Conservation (phyloP, 108 stramenopile genomes). For the Licmophora abbreviata region DNA sequence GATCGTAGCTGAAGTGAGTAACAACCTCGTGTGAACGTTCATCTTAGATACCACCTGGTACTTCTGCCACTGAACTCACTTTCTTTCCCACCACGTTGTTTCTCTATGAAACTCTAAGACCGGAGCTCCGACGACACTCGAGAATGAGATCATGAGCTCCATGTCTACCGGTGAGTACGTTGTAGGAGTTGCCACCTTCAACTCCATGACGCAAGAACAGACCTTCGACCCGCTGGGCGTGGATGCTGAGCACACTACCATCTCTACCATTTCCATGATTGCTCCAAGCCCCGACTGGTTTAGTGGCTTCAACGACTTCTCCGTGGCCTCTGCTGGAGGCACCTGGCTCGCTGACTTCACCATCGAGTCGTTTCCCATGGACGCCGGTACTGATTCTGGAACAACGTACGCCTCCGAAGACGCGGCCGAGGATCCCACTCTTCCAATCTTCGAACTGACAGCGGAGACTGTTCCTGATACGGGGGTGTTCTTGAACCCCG, state of each 20-base stretch:
- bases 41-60: no score
- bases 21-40: no score
- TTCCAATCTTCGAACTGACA: background rate
- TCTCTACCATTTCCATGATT: background rate
- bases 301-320: background rate
- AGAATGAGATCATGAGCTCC: no score
- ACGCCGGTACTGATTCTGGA: slow-evolving; percentile 12
- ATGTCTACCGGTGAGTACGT: no score
- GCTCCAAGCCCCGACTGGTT: slow-evolving; percentile 1
- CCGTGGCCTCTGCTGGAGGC: background rate
- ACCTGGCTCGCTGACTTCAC: background rate
- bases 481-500: background rate
- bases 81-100: no score
- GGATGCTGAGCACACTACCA: background rate
- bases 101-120: no score
- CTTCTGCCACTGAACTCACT: no score
- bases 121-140: no score
- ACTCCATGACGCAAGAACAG: no score
- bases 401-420: slow-evolving; percentile 13
- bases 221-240: no score
- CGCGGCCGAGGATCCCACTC: background rate
- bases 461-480: background rate
- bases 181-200: no score
- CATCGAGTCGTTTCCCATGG: background rate
- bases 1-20: background rate